Base-by-base conservation (phyloP, 1,139 yeast species). In the Geotrichum cucujoidarum region DNA sequence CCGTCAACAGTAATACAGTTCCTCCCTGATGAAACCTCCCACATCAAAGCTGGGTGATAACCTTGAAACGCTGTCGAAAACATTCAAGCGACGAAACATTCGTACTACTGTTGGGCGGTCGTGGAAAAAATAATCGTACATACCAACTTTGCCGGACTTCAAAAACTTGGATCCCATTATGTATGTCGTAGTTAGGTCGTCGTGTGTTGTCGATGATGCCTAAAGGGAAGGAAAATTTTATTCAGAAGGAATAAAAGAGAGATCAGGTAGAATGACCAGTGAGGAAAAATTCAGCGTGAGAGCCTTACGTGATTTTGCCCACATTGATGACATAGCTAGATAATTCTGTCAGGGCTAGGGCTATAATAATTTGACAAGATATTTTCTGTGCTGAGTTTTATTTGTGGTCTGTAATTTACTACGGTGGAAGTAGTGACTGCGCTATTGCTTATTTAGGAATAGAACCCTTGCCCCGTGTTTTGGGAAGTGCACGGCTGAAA, bases 61-160 rank as follows among this genome's bases (percentile, higher is more conserved):
- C 17, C 4, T 17, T 20, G 4, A 32, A 16, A 14, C 14, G 18
- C 3, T 8, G 16, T 24, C 14, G 27, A n/a, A 13, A 13, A 24
- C 8, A 27, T n/a, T 31, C 34, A 31, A 31, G 7, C 34, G 13
- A 13, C 30, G 17, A 31, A 31, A 31, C 6, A 13, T 31, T 31
- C 34, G 16, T 17, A 31, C 16, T n/a, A n/a, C n/a, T n/a, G n/a
- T n/a, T n/a, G n/a, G n/a, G n/a, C n/a, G n/a, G n/a, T n/a, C n/a
- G n/a, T n/a, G n/a, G 8, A 24, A 24, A 35, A 4, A 20, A 32
- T 32, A 32, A 18, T 32, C 18, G 11, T 10, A 84, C 95, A 75
- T 84, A 85, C 94, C 95, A 85, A 90, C 97, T 87, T 88, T 90
- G 83, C 97, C 97, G 75, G 97, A 86, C 82, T 90, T 90, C 80